These are phyloP conservation scores for Senna tora DNA, from an alignment of 306 rosid species.

Conservation along the genomic window DNA sequence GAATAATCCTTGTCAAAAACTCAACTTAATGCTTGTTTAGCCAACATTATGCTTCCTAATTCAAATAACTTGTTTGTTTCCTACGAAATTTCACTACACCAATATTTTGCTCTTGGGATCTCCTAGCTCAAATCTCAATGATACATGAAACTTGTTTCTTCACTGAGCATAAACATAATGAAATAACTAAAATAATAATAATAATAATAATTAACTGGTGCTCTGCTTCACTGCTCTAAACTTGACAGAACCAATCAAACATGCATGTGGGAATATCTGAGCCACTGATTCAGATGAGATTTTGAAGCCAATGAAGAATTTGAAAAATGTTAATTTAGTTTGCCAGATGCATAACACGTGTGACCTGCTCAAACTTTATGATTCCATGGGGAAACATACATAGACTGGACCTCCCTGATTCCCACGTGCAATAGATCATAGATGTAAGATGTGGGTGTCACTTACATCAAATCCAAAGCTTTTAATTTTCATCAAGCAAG, in stretches of 20 bases:
- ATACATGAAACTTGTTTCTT: conserved; percentile 17
- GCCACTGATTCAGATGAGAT: conserved; percentile 42
- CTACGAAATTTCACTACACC: neutral
- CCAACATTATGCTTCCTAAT: too few relatives aligned
- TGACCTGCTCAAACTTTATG: conserved; percentile 39
- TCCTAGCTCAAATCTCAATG: conserved; percentile 45
- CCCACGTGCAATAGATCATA: neutral
- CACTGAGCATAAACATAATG: neutral
- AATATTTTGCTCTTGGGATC: conserved; percentile 19
- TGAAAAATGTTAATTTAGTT: conserved; percentile 7
- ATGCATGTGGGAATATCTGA: conserved; percentile 58
- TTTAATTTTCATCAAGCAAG: neutral
- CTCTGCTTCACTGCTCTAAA: neutral
- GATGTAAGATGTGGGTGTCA: too few relatives aligned
- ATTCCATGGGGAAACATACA: neutral
- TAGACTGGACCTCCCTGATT: neutral
- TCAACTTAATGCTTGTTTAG: too few relatives aligned
- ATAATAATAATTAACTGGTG: neutral
- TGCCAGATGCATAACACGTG: conserved; percentile 35
- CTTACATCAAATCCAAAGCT: neutral
- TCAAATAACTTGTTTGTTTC: too few relatives aligned
- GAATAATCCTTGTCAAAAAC: conserved; percentile 18
- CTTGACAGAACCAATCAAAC: conserved; percentile 11
- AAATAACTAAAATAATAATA: conserved; percentile 19
- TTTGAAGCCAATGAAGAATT: conserved; percentile 37